A percentile compares a stretch with the other conserved stretches of the same genome.
Conservation (phyloP, 2,329 filamentous ascomycete genomes). For the Monosporascus sp. region DNA sequence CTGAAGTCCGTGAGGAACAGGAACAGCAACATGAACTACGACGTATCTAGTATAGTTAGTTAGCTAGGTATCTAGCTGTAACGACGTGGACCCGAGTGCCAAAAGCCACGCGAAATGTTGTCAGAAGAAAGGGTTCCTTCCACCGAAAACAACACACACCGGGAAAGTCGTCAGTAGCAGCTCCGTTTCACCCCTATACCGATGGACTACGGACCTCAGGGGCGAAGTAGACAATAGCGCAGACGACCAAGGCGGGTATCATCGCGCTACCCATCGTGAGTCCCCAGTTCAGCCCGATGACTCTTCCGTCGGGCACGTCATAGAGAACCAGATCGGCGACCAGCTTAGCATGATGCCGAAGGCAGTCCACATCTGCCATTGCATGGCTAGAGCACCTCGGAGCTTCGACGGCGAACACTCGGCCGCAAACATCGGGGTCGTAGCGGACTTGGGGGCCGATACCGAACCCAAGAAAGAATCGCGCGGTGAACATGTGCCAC, state of each 20-base stretch:
- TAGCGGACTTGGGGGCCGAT: constrained; percentile 67
- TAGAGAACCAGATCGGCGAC: constrained; percentile 58
- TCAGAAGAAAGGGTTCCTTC: not conserved
- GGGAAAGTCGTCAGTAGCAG: constrained; percentile 60
- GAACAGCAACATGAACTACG: constrained; percentile 24
- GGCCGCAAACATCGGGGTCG: constrained; percentile 63
- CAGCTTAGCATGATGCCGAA: constrained; percentile 55
- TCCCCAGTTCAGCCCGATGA: constrained; percentile 59
- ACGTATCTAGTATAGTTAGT: not conserved
- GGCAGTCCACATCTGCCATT: constrained; percentile 56
- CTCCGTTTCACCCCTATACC: not conserved
- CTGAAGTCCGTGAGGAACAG: too few species aligned
- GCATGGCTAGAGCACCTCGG: constrained; percentile 67
- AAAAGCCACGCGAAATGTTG: too few species aligned
- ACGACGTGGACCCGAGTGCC: not conserved
- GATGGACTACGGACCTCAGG: constrained; percentile 27
- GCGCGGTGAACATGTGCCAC: constrained; percentile 67
- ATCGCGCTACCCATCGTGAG: constrained; percentile 65
- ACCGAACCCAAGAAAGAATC: constrained; percentile 64
- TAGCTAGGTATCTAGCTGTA: not conserved
- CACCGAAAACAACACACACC: constrained; percentile 3
- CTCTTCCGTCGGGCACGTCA: constrained; percentile 44
- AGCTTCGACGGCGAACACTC: constrained; percentile 60
- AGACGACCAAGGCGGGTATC: constrained; percentile 53
- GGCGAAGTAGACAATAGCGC: constrained; percentile 42